Percentiles rank a stretch among this genome's conserved stretches.
Conservation (phyloP, 495 filamentous ascomycete genomes). For the Apodospora peruviana region DNA sequence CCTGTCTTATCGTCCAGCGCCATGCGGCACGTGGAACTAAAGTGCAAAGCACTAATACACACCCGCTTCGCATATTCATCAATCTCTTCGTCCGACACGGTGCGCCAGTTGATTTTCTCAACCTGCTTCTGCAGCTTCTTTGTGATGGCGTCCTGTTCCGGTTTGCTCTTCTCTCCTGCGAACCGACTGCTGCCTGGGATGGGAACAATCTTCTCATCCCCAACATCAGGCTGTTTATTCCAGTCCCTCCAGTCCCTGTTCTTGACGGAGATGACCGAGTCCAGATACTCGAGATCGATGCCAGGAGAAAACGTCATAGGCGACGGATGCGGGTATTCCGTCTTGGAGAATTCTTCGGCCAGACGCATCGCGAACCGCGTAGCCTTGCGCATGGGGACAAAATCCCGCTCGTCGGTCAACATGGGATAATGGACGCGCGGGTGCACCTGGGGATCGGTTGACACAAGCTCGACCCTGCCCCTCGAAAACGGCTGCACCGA, state of each 20-base stretch:
- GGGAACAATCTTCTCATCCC: not conserved
- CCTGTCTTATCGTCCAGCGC: constrained; percentile 14
- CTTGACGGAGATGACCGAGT: not conserved
- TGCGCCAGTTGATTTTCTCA: constrained; percentile 8
- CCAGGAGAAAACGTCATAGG: constrained; percentile 16
- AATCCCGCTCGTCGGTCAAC: constrained; percentile 17
- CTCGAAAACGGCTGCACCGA: constrained; percentile 29
- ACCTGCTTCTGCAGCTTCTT: not conserved
- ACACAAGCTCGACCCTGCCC: constrained; percentile 30
- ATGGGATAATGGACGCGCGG: constrained; percentile 22
- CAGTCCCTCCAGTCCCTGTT: not conserved
- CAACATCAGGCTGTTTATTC: not conserved
- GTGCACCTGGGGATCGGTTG: constrained; percentile 21
- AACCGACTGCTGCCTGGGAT: not conserved
- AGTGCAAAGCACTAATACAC: constrained; percentile 14
- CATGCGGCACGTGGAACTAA: constrained; percentile 23
- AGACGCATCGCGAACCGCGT: constrained; percentile 21
- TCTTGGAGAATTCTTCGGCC: constrained; percentile 16
- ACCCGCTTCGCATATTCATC: constrained; percentile 17
- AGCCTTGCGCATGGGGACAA: constrained; percentile 8
- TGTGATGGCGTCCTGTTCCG: not conserved
- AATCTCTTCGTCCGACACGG: constrained; percentile 21
- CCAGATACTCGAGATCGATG: constrained; percentile 9
- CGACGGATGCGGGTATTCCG: constrained; percentile 16
- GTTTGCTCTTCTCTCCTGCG: not conserved